Conservation (phyloP, 2,329 filamentous ascomycete species). For the Ophiosphaerella korrae region DNA sequence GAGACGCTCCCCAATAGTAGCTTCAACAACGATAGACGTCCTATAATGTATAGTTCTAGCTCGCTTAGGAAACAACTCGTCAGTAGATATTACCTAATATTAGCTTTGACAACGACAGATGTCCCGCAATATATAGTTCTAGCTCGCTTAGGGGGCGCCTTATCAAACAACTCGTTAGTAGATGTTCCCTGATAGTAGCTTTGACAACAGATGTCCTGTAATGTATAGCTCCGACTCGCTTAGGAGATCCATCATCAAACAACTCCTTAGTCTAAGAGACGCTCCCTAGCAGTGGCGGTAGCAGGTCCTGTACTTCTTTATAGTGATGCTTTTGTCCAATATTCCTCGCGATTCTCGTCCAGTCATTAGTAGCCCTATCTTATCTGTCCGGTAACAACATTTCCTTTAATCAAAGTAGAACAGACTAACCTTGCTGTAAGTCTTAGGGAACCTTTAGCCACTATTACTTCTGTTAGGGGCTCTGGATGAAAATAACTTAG, state of each 20-base stretch:
- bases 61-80: slow-evolving; percentile 18
- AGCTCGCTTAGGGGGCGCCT: no score
- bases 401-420: slow-evolving; percentile 13
- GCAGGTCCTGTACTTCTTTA: no score
- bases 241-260: no score
- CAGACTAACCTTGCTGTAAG: slow-evolving; percentile 19
- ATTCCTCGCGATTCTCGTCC: slow-evolving; percentile 17
- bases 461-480: slow-evolving; percentile 19
- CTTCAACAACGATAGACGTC: slow-evolving; percentile 17
- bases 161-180: no score
- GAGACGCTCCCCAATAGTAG: no score
- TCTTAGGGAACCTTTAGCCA: slow-evolving; percentile 16
- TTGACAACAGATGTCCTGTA: slow-evolving; percentile 16
- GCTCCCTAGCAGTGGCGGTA: no score
- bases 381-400: no score
- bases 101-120: slow-evolving; percentile 5
- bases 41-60: slow-evolving; percentile 16
- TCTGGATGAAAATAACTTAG: slow-evolving; percentile 8
- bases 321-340: slow-evolving; percentile 22
- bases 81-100: slow-evolving; percentile 10
- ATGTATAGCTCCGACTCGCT: slow-evolving; percentile 15
- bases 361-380: slow-evolving; percentile 10
- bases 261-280: no score
- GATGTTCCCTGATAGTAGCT: no score
- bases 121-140: slow-evolving; percentile 1